These are phyloP conservation scores for Porcisia deanei DNA, from an alignment of 208 protist genomes.

Conservation along the genomic window DNA sequence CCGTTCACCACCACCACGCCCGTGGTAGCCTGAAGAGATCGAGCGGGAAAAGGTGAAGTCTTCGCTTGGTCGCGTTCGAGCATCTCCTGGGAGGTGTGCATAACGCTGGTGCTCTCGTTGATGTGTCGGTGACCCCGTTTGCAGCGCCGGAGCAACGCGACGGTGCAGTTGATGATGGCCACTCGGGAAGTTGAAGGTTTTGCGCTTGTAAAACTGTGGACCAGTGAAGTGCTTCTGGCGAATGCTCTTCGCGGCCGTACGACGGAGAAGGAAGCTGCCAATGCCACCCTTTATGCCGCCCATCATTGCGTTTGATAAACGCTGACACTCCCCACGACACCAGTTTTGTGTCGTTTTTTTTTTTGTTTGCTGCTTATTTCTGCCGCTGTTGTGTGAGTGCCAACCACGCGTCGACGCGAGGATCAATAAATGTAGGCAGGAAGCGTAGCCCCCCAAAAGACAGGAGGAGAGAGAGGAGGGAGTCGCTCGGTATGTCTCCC, in stretches of 20 bases:
- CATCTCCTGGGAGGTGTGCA: slow-evolving; percentile 67
- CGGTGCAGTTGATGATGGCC: slow-evolving; percentile 72
- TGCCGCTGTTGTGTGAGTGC: background rate
- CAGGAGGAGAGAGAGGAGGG: no score
- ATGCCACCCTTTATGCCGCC: slow-evolving; percentile 74
- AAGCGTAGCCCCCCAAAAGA: no score
- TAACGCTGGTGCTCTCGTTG: slow-evolving; percentile 69
- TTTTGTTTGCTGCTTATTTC: background rate
- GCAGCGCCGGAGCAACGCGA: slow-evolving; percentile 52
- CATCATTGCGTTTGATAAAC: slow-evolving; percentile 25
- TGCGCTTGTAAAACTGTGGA: slow-evolving; percentile 79
- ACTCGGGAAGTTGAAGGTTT: slow-evolving; percentile 67
- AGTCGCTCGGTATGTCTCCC: background rate
- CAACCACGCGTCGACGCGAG: no score
- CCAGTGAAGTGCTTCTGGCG: slow-evolving; percentile 78
- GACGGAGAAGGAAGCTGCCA: slow-evolving; percentile 75
- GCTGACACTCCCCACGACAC: background rate
- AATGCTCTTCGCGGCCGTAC: slow-evolving; percentile 62
- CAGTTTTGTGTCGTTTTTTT: background rate
- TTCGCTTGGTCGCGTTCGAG: slow-evolving; percentile 46
- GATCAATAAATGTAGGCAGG: no score
- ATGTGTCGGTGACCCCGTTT: slow-evolving; percentile 57
- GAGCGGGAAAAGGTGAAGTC: slow-evolving; percentile 66
- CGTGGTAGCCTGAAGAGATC: background rate
- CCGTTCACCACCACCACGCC: slow-evolving; percentile 10